These are phyloP conservation scores for Taphrina wiesneri DNA, from an alignment of 1,139 yeast genomes.

Conservation along the genomic window DNA sequence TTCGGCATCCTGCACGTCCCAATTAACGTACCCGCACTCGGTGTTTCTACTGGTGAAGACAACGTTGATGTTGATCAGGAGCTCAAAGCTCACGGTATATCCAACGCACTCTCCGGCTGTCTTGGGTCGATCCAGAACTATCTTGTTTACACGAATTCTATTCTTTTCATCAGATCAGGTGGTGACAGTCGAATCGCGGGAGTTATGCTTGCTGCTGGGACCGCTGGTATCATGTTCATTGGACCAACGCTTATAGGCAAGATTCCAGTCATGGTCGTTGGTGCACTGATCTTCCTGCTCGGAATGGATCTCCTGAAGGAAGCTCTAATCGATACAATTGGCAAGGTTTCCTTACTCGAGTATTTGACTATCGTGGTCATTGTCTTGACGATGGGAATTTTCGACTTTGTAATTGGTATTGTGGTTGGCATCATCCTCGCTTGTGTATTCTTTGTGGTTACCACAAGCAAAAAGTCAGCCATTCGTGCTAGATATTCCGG, in stretches of 20 bases:
- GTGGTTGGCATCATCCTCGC: slow-evolving; percentile 88
- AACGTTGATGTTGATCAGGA: slow-evolving; percentile 85
- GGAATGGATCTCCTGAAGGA: slow-evolving; percentile 90
- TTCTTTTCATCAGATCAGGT: slow-evolving; percentile 87
- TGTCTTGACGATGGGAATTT: slow-evolving; percentile 89
- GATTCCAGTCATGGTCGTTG: slow-evolving; percentile 94
- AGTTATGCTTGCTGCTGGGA: slow-evolving; percentile 76
- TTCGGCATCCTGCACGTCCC: slow-evolving; percentile 96
- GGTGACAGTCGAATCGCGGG: slow-evolving; percentile 91
- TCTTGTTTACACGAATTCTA: slow-evolving; percentile 89
- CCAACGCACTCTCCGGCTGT: slow-evolving; percentile 82
- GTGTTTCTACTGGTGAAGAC: slow-evolving; percentile 82
- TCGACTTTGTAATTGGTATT: slow-evolving; percentile 92
- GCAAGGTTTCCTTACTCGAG: slow-evolving; percentile 72
- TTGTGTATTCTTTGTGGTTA: slow-evolving; percentile 86
- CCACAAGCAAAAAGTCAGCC: slow-evolving; percentile 82
- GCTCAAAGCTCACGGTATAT: slow-evolving; percentile 89
- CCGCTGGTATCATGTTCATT: slow-evolving; percentile 73
- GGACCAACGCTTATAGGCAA: slow-evolving; percentile 93
- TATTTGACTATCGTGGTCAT: slow-evolving; percentile 80
- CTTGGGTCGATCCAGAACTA: slow-evolving; percentile 81
- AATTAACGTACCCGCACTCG: slow-evolving; percentile 93
- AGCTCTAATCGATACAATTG: slow-evolving; percentile 80
- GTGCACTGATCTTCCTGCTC: slow-evolving; percentile 80
- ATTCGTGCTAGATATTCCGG: slow-evolving; percentile 84